Base-by-base conservation (phyloP, 345 rosid genomes). In the Salix koriyanagi region DNA sequence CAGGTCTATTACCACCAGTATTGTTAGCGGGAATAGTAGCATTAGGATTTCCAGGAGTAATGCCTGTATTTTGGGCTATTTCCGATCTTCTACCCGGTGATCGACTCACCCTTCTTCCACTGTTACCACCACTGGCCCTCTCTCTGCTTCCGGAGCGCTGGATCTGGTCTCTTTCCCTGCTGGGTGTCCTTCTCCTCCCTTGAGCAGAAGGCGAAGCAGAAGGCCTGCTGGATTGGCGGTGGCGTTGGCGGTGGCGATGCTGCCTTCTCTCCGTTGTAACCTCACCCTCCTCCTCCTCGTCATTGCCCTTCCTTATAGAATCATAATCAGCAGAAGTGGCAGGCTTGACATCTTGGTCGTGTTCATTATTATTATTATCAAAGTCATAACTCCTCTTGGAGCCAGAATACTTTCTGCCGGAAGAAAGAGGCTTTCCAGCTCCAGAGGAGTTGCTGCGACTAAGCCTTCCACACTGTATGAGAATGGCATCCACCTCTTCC, bases 401-500 rank as follows among this genome's bases (percentile, higher is more conserved):
- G n/a, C 99, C 98, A 0, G 97, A 89, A 42, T 90, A 91, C 36
- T 87, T 92, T 36, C 87, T 81, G 9, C 86, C 81, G 1, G 88
- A 85, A 21, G 84, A 81, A 5, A 85, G 77, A 0, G 79, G 66
- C 79, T 87, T 88, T 2, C 84, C 77, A 1, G 75, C 68, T 18
- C 82, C 88, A 1, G 88, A 88, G 2, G 99, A 92, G 79, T 90
- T 92, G 81, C 90, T 93, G 64, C 94, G 82, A 88, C 98, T 93
- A 32, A 96, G 90, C 78, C 94, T 88, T 25, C 98, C 99, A 54
- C 99, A 96, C 23, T 96, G 99, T 34, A 93, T 91, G 69, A 96
- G 85, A 76, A 96, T 93, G 44, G 98, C 98, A 61, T 96, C 97
- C 26, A 96, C 97, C 77, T 93, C 97, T 74, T 96, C 99, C 34